Evolutionary conservation across 768 basidiomycete species (phyloP).

Genomic region (Tricholoma flavovirens): DNA sequence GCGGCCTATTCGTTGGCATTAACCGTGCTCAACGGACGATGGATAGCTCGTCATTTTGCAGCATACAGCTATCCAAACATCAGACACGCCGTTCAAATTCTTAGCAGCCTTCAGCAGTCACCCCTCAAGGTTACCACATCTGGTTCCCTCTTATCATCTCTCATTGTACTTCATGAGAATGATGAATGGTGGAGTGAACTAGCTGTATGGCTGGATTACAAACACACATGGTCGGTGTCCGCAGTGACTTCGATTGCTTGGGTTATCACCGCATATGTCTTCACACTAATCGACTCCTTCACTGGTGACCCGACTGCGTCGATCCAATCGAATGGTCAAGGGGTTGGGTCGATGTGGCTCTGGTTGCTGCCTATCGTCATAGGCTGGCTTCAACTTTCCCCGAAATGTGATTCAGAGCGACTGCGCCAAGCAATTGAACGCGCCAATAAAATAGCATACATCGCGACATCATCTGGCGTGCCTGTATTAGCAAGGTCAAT

Average conservation of each 20-base stretch:
- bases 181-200: slow-evolving; percentile 37
- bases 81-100: slow-evolving; percentile 24
- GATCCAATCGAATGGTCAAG: slow-evolving; percentile 32
- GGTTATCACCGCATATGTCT: slow-evolving; percentile 38
- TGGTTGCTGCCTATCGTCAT: no score
- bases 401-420: slow-evolving; percentile 32
- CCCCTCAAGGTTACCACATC: slow-evolving; percentile 27
- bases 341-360: slow-evolving; percentile 37
- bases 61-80: slow-evolving; percentile 25
- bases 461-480: slow-evolving; percentile 13
- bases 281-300: slow-evolving; percentile 34
- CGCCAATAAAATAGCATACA: slow-evolving; percentile 21
- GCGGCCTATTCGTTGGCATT: slow-evolving; percentile 40
- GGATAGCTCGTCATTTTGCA: slow-evolving; percentile 30
- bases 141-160: slow-evolving; percentile 29
- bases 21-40: slow-evolving; percentile 38
- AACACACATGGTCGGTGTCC: slow-evolving; percentile 32
- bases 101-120: slow-evolving; percentile 38
- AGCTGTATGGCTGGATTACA: slow-evolving; percentile 26
- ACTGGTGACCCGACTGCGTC: slow-evolving; percentile 14
- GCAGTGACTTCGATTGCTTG: slow-evolving; percentile 35
- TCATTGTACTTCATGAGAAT: slow-evolving; percentile 37
- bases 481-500: slow-evolving; percentile 7
- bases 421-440: slow-evolving; percentile 25
- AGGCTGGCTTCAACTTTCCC: slow-evolving; percentile 40